These are phyloP conservation scores for Eucalyptus lansdowneana DNA, from an alignment of 345 rosid species.

Conservation along the genomic window DNA sequence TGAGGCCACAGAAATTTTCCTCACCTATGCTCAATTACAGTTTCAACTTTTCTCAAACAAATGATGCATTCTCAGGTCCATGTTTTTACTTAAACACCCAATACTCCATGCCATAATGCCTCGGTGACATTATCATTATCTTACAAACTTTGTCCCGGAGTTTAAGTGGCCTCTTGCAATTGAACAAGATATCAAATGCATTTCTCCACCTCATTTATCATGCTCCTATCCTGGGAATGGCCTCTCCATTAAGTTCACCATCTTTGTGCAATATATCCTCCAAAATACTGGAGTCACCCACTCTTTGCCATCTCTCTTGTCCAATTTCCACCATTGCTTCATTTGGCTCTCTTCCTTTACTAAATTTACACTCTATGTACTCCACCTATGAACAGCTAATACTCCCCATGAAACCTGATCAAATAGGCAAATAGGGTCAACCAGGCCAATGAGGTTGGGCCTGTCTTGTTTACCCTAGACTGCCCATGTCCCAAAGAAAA, in stretches of 20 bases:
- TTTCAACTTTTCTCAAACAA: not conserved
- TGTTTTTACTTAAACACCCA: not conserved
- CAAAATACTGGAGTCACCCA: not conserved
- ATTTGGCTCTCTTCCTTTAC: not conserved
- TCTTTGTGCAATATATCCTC: not conserved
- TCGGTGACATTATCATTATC: not conserved
- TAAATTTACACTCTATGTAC: not conserved
- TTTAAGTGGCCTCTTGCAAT: not conserved
- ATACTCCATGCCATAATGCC: not conserved
- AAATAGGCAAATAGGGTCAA: not conserved
- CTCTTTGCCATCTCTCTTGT: not conserved
- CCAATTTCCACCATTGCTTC: not conserved
- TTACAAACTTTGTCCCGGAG: not conserved
- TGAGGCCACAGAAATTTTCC: not conserved
- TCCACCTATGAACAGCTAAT: not conserved
- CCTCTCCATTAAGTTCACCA: not conserved
- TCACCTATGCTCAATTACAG: not conserved
- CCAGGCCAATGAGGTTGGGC: not conserved
- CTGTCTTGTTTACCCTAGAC: not conserved
- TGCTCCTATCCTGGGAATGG: not conserved
- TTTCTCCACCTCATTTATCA: not conserved
- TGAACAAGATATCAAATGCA: not conserved
- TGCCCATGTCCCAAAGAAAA: not conserved
- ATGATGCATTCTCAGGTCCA: not conserved
- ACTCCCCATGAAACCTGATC: not conserved